phyloP scores from a whole-genome alignment of 768 basidiomycete species.

The Daedaleopsis nitida region DNA sequence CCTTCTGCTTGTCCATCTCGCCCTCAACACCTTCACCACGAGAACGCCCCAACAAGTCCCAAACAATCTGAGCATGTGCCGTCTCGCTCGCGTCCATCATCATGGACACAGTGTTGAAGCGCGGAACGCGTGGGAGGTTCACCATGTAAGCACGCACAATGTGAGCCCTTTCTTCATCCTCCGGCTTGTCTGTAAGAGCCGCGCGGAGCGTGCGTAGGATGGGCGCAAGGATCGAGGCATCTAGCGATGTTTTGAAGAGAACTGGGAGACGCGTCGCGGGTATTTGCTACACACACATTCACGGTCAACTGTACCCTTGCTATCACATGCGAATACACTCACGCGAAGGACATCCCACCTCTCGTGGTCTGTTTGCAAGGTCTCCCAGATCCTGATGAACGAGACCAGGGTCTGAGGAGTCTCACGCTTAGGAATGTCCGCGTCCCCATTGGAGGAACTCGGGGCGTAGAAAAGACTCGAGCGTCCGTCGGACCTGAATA shows the following conservation, averaged over 20 bases:
- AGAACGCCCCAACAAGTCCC: conserved; percentile 37
- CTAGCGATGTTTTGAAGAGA: conserved; percentile 71
- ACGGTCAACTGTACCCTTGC: neutral
- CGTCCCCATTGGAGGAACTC: conserved; percentile 1
- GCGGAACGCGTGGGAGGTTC: conserved; percentile 53
- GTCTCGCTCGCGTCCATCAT: conserved; percentile 65
- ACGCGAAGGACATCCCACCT: conserved; percentile 65
- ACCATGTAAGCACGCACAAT: conserved; percentile 50
- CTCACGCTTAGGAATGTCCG: conserved; percentile 22
- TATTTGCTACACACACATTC: conserved; percentile 46
- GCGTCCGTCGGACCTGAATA: conserved; percentile 67
- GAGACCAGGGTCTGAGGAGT: conserved; percentile 55
- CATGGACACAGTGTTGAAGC: conserved; percentile 63
- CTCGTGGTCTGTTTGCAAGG: conserved; percentile 39
- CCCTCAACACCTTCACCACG: conserved; percentile 16
- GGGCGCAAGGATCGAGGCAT: conserved; percentile 60
- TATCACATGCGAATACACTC: conserved; percentile 26
- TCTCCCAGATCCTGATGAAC: conserved; percentile 63
- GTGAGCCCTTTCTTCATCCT: conserved; percentile 20
- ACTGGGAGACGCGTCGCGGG: conserved; percentile 55
- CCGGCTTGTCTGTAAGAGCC: conserved; percentile 26
- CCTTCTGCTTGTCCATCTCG: conserved; percentile 17
- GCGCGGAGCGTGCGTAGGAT: conserved; percentile 54
- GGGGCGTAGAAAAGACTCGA: conserved; percentile 52
- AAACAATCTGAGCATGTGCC: conserved; percentile 47